These are phyloP conservation scores for Pichia ethanolica DNA, from an alignment of 805 yeast species.

Conservation along the genomic window DNA sequence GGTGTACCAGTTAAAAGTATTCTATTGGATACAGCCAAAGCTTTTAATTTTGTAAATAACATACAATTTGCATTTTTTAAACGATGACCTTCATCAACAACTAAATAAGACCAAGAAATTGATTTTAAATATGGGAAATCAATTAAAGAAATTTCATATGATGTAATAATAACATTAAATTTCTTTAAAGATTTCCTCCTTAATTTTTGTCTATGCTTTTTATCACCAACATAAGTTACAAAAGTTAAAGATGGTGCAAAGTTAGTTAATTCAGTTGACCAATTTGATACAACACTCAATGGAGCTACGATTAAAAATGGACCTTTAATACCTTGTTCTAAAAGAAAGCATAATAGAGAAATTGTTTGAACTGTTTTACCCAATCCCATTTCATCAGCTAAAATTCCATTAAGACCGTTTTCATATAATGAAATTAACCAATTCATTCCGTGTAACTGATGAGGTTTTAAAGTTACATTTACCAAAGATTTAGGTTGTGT, in stretches of 20 bases:
- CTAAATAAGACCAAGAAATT: constrained; percentile 69
- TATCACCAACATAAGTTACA: constrained; percentile 57
- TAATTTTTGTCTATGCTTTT: constrained; percentile 44
- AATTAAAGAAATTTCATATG: constrained; percentile 71
- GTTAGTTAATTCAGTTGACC: constrained; percentile 64
- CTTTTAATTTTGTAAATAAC: constrained; percentile 64
- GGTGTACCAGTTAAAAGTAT: constrained; percentile 93
- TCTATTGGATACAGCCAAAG: constrained; percentile 60
- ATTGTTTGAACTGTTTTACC: constrained; percentile 92
- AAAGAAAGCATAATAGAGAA: constrained; percentile 63
- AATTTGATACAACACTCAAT: constrained; percentile 75
- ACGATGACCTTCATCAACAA: constrained; percentile 95
- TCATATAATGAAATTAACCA: constrained; percentile 87
- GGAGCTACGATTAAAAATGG: constrained; percentile 80
- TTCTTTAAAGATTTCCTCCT: constrained; percentile 24
- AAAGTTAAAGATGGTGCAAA: constrained; percentile 69
- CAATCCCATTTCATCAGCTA: constrained; percentile 97
- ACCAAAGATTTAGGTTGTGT: constrained; percentile 48
- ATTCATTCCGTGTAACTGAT: constrained; percentile 84
- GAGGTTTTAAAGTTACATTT: constrained; percentile 63
- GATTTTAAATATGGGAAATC: constrained; percentile 53
- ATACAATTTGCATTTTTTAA: constrained; percentile 77
- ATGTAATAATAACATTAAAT: constrained; percentile 59
- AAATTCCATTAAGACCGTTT: constrained; percentile 89
- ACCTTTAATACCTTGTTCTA: constrained; percentile 72